Percentiles rank a stretch among this genome's conserved stretches.
phyloP scores from a whole-genome alignment of 495 filamentous ascomycete species.

The Trichoderma reesei region DNA sequence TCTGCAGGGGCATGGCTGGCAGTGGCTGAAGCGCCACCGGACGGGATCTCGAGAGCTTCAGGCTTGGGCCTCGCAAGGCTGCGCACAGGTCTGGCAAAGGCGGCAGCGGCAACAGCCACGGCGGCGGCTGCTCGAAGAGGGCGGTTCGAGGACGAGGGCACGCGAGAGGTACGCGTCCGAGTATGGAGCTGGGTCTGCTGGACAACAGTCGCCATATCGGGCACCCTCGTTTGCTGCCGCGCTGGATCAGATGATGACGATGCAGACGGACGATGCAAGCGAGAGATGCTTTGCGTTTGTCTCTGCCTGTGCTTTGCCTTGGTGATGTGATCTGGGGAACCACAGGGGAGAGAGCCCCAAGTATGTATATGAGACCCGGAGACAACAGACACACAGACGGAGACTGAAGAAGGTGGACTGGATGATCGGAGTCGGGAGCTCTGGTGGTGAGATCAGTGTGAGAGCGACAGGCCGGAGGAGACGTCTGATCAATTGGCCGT shows the following conservation, averaged over 20 bases:
- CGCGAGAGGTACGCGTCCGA: conserved; percentile 6
- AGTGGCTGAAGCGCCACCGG: not conserved
- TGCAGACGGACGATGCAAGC: not conserved
- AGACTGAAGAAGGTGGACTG: too few species aligned
- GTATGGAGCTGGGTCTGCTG: conserved; percentile 6
- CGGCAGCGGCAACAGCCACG: not conserved
- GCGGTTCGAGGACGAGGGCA: not conserved
- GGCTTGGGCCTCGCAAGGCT: not conserved
- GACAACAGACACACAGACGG: too few species aligned
- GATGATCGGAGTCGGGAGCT: too few species aligned
- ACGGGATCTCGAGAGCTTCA: not conserved
- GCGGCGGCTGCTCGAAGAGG: conserved; percentile 1
- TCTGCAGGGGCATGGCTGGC: conserved; percentile 1
- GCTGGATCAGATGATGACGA: not conserved
- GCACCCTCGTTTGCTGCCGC: conserved; percentile 1
- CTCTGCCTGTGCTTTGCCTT: not conserved
- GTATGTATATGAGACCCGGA: not conserved
- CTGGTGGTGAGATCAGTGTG: not conserved
- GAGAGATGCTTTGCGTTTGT: conserved; percentile 1
- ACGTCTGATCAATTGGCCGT: not conserved
- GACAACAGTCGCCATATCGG: conserved; percentile 1
- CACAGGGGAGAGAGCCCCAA: not conserved
- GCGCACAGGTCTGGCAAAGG: not conserved
- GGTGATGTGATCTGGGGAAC: not conserved
- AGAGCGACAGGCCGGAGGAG: not conserved